Conservation (phyloP, 352 stramenopile species). For the Bremia lactucae region DNA sequence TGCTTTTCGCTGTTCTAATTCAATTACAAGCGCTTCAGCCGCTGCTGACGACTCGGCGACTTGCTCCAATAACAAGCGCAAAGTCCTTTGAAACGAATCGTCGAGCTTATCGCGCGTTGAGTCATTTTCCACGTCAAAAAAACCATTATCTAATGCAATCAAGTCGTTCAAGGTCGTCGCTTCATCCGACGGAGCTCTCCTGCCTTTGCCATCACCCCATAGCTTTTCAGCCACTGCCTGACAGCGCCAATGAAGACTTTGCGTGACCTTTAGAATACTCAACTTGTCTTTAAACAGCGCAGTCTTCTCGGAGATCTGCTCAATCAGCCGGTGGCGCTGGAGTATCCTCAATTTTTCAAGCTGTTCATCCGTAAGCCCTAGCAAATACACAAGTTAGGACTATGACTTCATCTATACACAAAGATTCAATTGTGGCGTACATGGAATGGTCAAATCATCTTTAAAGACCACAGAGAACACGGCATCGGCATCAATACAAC, state of each 20-base stretch:
- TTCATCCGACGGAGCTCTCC: conserved; percentile 5
- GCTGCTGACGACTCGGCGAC: conserved; percentile 14
- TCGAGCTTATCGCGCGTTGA: conserved; percentile 16
- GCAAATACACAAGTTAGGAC: not conserved
- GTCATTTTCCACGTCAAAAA: conserved; percentile 8
- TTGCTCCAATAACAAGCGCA: conserved; percentile 24
- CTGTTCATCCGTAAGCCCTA: conserved; percentile 57
- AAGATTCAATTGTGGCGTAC: conserved; percentile 19
- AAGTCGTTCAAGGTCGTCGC: conserved; percentile 12
- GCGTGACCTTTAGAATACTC: conserved; percentile 38
- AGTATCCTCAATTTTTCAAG: conserved; percentile 44
- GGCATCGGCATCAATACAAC: conserved; percentile 57
- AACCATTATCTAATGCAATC: conserved; percentile 13
- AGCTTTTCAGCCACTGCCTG: conserved; percentile 29
- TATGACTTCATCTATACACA: not conserved
- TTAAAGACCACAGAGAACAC: conserved; percentile 71
- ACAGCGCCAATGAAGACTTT: conserved; percentile 34
- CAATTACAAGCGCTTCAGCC: conserved; percentile 15
- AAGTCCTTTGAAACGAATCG: conserved; percentile 17
- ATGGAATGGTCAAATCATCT: conserved; percentile 69
- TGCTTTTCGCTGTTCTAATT: conserved; percentile 31
- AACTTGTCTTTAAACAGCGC: conserved; percentile 35
- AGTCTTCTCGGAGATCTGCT: conserved; percentile 43
- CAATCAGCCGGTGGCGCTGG: conserved; percentile 46
- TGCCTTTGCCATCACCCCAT: conserved; percentile 11